phyloP scores from a whole-genome alignment of 176 grass and related monocot species.

The Melocanna baccifera region DNA sequence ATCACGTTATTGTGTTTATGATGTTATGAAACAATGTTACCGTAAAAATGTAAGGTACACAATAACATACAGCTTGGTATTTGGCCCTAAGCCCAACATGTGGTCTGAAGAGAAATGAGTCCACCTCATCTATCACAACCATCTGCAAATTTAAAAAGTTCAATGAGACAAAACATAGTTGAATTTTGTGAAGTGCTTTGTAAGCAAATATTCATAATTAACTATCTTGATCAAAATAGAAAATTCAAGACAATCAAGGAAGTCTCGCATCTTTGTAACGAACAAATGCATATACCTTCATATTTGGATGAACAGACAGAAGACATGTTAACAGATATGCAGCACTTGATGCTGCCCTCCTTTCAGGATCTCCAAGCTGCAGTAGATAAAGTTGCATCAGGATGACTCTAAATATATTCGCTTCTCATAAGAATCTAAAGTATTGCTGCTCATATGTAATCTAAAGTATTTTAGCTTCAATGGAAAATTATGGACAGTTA shows the following conservation, averaged over 20 bases:
- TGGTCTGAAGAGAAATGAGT: constrained; percentile 91
- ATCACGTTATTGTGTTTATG: constrained; percentile 30
- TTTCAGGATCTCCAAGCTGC: constrained; percentile 96
- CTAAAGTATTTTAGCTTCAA: neutral
- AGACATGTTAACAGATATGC: constrained; percentile 83
- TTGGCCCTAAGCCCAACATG: constrained; percentile 84
- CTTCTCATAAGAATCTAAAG: neutral
- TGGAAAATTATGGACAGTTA: neutral
- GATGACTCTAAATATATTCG: neutral
- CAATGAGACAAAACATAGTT: neutral
- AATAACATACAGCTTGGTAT: constrained; percentile 88
- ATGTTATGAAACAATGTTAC: constrained; percentile 18
- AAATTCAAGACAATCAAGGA: neutral
- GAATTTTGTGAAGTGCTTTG: neutral
- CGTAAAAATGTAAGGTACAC: constrained; percentile 20
- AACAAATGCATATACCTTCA: constrained; percentile 57
- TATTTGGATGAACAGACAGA: constrained; percentile 82
- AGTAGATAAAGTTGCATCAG: constrained; percentile 19
- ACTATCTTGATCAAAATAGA: neutral
- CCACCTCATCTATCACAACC: constrained; percentile 95
- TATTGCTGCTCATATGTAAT: neutral
- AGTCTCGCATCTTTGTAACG: neutral
- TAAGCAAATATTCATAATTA: constrained; percentile 25
- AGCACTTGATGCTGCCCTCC: constrained; percentile 82
- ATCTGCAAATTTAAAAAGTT: constrained; percentile 49